These are phyloP conservation scores for Elaeis guineensis DNA, from an alignment of 176 grass and related monocot species.

Conservation along the genomic window DNA sequence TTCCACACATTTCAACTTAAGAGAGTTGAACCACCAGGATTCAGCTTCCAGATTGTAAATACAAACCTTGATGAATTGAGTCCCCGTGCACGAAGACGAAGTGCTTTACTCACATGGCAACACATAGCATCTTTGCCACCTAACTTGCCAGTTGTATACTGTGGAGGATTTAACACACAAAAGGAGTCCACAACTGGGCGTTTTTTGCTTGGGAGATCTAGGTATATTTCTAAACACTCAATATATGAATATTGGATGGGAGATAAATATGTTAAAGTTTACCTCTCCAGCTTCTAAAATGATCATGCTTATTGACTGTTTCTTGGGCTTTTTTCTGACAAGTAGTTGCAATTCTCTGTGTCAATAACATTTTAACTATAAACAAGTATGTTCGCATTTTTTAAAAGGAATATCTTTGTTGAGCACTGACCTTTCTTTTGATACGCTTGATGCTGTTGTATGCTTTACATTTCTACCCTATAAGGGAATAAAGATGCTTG, in stretches of 20 bases:
- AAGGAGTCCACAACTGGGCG: constrained; percentile 95
- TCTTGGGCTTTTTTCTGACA: too few species aligned
- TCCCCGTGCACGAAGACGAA: constrained; percentile 83
- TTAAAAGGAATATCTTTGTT: too few species aligned
- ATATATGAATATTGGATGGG: too few species aligned
- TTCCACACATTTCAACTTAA: constrained; percentile 99
- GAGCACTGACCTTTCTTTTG: too few species aligned
- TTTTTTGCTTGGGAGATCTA: constrained; percentile 98
- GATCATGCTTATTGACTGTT: too few species aligned
- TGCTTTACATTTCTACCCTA: too few species aligned
- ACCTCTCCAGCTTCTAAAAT: not conserved
- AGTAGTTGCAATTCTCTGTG: too few species aligned
- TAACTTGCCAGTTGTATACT: constrained; percentile 90
- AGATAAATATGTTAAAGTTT: not conserved
- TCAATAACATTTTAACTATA: too few species aligned
- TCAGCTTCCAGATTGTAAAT: constrained; percentile 98
- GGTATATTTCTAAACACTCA: constrained; percentile 28
- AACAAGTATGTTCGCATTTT: too few species aligned
- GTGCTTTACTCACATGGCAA: constrained; percentile 95
- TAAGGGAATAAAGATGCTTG: too few species aligned
- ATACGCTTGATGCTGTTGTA: too few species aligned
- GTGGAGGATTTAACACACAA: constrained; percentile 93
- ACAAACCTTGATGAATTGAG: constrained; percentile 89
- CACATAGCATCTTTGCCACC: constrained; percentile 94
- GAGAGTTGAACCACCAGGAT: constrained; percentile 81